Percentiles rank a stretch among this genome's conserved stretches.
phyloP scores from a whole-genome alignment of 345 rosid species.

The Eucalyptus polyanthemos region DNA sequence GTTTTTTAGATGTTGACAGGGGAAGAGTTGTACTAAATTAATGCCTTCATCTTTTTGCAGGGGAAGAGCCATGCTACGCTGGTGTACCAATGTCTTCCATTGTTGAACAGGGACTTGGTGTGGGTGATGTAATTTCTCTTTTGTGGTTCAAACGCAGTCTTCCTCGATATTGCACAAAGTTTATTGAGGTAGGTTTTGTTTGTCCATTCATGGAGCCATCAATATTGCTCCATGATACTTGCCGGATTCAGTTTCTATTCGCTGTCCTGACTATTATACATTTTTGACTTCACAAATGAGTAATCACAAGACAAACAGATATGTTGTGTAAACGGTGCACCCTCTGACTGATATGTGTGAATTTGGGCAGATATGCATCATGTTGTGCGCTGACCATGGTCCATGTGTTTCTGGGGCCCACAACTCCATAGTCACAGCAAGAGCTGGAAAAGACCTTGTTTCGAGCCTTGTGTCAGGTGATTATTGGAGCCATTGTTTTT shows the following conservation, averaged over 20 bases:
- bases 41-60: slow-evolving; percentile 16
- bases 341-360: background rate
- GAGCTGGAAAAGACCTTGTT: slow-evolving; percentile 98
- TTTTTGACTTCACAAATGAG: background rate
- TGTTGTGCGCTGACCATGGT: slow-evolving; percentile 96
- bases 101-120: slow-evolving; percentile 81
- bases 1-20: background rate
- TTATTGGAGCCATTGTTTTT: background rate
- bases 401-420: slow-evolving; percentile 98
- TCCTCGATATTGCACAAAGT: slow-evolving; percentile 89
- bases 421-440: slow-evolving; percentile 93
- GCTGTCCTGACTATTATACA: background rate
- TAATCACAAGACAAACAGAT: background rate
- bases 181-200: slow-evolving; percentile 57
- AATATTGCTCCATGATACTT: background rate
- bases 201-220: background rate
- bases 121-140: slow-evolving; percentile 95
- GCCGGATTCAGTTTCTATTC: background rate
- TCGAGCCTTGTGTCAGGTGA: slow-evolving; percentile 91
- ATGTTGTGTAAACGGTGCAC: background rate
- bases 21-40: background rate
- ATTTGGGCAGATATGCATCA: slow-evolving; percentile 74
- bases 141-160: slow-evolving; percentile 98
- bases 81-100: slow-evolving; percentile 99
- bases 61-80: slow-evolving; percentile 97